Evolutionary conservation across 2,329 filamentous ascomycete species (phyloP), one percentile per base, ranked within the genome.

Genomic region (Xenosphaeropsis pyriputrescens): DNA sequence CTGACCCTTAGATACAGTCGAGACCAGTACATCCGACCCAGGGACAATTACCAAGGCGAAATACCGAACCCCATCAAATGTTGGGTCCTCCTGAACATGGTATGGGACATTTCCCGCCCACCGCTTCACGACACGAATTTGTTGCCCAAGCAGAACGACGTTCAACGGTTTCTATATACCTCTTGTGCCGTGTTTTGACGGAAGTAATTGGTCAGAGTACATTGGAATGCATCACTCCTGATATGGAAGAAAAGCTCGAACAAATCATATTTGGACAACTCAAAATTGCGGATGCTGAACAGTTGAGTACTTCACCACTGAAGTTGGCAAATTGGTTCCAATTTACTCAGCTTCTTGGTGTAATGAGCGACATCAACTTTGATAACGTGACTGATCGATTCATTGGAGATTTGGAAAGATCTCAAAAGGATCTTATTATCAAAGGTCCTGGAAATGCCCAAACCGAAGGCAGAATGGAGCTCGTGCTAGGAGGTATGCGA

Each of bases 201-300:
- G 86, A 96, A 56, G 88, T 98, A 35, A 91, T 96, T 55, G 79
- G 80, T 30, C 86, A 96, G 57, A 95, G 85, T 50, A 88, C 72
- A 18, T 63, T 96, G 33, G 70, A 76, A 26, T 81, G 76, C 15
- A 85, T 98, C 47, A 93, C 84, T 5, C 67, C 76, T 1, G 89
- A 95, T 48, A 93, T 95, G 75, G 88, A 93, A 42, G 85, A 91
- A 43, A 89, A 93, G 47, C 67, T 98, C 4, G 89, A 96, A 55
- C 85, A 79, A 45, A 93, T 98, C 42, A 94, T 98, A 39, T 98
- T 96, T 56, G 80, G 80, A n/a, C 91, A 96, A 56, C 68, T 98
- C 8, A 93, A 88, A 52, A 82, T 80, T 34, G 81, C 86, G 6
- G 88, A 96, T 43, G 77, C 83, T 0, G 85, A 94, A 6, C 77